Conservation (phyloP, 495 filamentous ascomycete species). For the Cercophora sp. region DNA sequence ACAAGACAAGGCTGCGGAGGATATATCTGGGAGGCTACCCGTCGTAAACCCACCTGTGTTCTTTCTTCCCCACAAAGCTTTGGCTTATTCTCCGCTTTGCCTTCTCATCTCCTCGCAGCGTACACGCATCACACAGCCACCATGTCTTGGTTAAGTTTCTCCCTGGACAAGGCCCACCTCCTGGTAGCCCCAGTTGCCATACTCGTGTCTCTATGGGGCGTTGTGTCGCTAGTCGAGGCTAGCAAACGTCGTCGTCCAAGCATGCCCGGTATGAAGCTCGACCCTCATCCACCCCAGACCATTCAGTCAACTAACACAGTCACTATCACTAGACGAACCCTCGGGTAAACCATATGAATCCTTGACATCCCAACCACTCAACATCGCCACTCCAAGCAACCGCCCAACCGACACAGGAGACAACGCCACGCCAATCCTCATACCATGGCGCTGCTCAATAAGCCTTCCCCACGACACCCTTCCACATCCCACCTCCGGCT, state of each 20-base stretch:
- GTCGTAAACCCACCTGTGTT: background rate
- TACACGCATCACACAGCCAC: background rate
- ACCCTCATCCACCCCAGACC: no score
- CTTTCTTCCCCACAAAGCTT: background rate
- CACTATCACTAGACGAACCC: no score
- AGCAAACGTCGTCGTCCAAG: no score
- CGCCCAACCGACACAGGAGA: no score
- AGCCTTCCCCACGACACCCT: background rate
- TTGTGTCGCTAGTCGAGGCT: background rate
- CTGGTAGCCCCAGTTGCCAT: background rate
- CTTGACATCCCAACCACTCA: no score
- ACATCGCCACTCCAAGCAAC: no score
- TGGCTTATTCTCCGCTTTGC: background rate
- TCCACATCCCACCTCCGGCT: background rate
- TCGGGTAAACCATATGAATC: no score
- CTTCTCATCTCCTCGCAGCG: background rate
- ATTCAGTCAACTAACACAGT: no score
- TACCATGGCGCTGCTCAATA: conserved; percentile 13
- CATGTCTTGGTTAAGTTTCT: background rate
- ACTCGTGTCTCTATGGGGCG: background rate
- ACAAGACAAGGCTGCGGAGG: no score
- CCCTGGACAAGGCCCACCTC: background rate
- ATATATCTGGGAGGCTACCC: background rate
- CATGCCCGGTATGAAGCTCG: no score
- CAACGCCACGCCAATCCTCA: background rate